Evolutionary conservation across 768 basidiomycete species (phyloP).

Genomic region (Podaxis rugospora): DNA sequence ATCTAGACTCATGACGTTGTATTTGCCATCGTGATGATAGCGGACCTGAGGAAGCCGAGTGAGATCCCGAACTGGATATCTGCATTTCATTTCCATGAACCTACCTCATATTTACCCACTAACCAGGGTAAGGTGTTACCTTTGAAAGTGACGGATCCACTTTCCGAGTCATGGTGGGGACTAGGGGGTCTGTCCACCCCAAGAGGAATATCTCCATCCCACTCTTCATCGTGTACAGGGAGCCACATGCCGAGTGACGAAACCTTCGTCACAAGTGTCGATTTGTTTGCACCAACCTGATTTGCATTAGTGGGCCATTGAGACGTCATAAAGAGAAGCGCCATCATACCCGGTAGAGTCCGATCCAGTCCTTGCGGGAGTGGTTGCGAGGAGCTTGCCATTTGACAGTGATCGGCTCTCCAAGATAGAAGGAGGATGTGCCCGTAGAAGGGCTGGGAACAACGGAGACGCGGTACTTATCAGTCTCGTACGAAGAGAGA

Average conservation of each 20-base stretch:
- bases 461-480: constrained; percentile 72
- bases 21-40: constrained; percentile 96
- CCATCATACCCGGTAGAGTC: constrained; percentile 69
- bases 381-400: constrained; percentile 88
- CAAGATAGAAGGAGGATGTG: constrained; percentile 72
- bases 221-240: constrained; percentile 87
- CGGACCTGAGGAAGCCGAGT: constrained; percentile 46
- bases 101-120: constrained; percentile 81
- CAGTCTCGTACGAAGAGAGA: constrained; percentile 71
- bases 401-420: constrained; percentile 80
- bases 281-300: constrained; percentile 86
- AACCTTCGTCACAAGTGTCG: constrained; percentile 75
- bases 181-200: constrained; percentile 34
- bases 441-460: constrained; percentile 47
- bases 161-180: constrained; percentile 38
- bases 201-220: constrained; percentile 82
- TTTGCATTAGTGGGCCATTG: constrained; percentile 12
- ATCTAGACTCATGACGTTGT: constrained; percentile 88
- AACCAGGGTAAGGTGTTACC: constrained; percentile 83
- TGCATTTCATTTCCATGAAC: constrained; percentile 11
- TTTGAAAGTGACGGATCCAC: constrained; percentile 70
- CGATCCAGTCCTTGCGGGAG: constrained; percentile 94
- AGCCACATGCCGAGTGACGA: constrained; percentile 90
- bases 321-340: not conserved
- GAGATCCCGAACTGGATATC: not conserved